phyloP scores from a whole-genome alignment of 2,329 filamentous ascomycete genomes.

The Dactylellina sp. region DNA sequence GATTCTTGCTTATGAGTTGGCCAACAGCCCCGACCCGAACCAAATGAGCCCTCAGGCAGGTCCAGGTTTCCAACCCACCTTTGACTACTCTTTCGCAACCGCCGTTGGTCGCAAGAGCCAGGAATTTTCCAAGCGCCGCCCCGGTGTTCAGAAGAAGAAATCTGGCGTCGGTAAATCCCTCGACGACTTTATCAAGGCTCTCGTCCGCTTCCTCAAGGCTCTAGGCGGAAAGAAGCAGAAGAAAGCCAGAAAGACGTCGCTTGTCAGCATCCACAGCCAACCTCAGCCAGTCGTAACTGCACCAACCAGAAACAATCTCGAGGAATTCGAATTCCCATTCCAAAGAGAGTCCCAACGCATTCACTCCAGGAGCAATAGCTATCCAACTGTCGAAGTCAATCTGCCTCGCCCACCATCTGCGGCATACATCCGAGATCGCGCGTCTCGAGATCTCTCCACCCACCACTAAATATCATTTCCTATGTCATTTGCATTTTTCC shows the following conservation, averaged over 20 bases:
- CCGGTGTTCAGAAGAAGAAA: constrained; percentile 31
- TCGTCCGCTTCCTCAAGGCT: constrained; percentile 43
- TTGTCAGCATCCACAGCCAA: constrained; percentile 17
- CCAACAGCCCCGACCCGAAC: constrained; percentile 43
- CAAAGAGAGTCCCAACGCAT: constrained; percentile 20
- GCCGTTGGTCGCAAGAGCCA: constrained; percentile 43
- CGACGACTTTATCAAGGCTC: constrained; percentile 40
- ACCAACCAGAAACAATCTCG: constrained; percentile 15
- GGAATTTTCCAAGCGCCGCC: constrained; percentile 18
- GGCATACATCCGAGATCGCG: constrained; percentile 45
- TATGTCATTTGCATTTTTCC: constrained; percentile 37
- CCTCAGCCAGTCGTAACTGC: constrained; percentile 15
- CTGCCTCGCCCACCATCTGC: constrained; percentile 46
- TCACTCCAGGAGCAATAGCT: constrained; percentile 27
- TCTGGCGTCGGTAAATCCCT: constrained; percentile 35
- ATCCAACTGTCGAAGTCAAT: constrained; percentile 44
- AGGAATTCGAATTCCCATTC: constrained; percentile 53
- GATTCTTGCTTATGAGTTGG: constrained; percentile 53
- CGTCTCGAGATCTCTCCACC: constrained; percentile 33
- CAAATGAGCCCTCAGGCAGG: constrained; percentile 40
- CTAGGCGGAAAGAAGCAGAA: constrained; percentile 49
- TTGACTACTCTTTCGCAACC: constrained; percentile 52
- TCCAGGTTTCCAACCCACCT: constrained; percentile 27
- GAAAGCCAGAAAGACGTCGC: constrained; percentile 32
- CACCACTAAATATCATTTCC: constrained; percentile 38